phyloP scores from a whole-genome alignment of 2,329 filamentous ascomycete species.

The Penicillium sumatraense region DNA sequence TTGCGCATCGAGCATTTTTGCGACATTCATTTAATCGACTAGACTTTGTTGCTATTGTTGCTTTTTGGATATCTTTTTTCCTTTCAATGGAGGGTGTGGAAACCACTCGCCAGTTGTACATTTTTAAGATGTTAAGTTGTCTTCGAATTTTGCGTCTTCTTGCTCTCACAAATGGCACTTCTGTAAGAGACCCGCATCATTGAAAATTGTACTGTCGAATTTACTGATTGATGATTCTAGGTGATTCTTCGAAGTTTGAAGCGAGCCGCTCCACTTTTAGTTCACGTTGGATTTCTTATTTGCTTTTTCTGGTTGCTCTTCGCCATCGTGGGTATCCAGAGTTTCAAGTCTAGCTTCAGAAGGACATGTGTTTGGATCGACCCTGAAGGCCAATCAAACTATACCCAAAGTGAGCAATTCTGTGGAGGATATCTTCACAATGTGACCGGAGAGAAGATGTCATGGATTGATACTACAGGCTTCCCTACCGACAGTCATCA shows the following conservation, averaged over 20 bases:
- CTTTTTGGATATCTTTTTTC: conserved; percentile 89
- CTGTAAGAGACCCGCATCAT: conserved; percentile 62
- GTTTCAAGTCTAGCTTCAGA: conserved; percentile 83
- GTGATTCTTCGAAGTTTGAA: conserved; percentile 95
- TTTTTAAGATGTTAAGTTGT: conserved; percentile 97
- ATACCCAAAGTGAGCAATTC: conserved; percentile 63
- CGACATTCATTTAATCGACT: conserved; percentile 94
- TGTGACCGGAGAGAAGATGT: conserved; percentile 59
- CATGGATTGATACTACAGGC: conserved; percentile 70
- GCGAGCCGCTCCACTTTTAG: conserved; percentile 86
- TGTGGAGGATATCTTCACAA: conserved; percentile 82
- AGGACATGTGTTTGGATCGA: conserved; percentile 81
- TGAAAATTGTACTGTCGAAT: not conserved
- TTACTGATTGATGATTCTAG: conserved; percentile 46
- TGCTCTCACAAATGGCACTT: conserved; percentile 88
- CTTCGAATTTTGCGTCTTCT: conserved; percentile 90
- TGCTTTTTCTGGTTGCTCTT: conserved; percentile 98
- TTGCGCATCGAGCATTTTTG: conserved; percentile 89
- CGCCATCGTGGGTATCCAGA: conserved; percentile 94
- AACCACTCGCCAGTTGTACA: conserved; percentile 71
- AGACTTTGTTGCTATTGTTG: conserved; percentile 91
- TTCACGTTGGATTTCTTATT: conserved; percentile 92
- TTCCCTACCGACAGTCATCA: conserved; percentile 53
- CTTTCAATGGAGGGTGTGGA: conserved; percentile 74
- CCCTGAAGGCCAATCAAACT: conserved; percentile 51